Evolutionary conservation across 306 rosid genomes (phyloP), one percentile per base, ranked within the genome.

Genomic region (Cucurbita moschata): DNA sequence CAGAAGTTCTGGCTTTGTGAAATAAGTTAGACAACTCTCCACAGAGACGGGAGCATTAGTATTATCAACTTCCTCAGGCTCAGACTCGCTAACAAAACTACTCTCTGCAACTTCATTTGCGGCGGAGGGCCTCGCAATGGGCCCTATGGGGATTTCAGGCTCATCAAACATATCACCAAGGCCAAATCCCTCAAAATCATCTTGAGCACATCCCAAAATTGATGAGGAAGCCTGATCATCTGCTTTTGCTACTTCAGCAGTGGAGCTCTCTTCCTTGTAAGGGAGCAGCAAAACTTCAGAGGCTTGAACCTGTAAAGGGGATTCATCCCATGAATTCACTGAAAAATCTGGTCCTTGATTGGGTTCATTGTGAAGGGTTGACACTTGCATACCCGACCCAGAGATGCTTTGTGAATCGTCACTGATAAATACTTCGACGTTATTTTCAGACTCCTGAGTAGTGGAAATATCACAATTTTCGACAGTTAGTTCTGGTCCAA

Each of bases 51-150:
- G 99, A 78, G 97, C 86, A 86, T 85, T 79, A 12, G 96, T 75
- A 72, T 91, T 85, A 83, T 95, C 99, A 82, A 95, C 96, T 89
- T 91, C 99, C 80, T 91, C 96, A 10, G 96, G 90, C 81, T 95
- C 99, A 73, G 99, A 95, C 72, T 91, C 97, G 38, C 92, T 89
- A 72, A 61, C 40, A 43, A 83, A 77, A 77, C 87, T 86, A 83
- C 89, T 76, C 73, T 74, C 88, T 23, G 74, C 58, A 44, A 77
- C 87, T 54, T 83, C 92, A 68, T 78, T 80, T 43, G 76, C 58
- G 6, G 81, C 70, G 60, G 87, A 81, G 73, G 96, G 96, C 59
- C 96, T 84, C 58, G 87, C 77, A 47, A 85, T 75, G 68, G 96
- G 99, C 15, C 96, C 99, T 5, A 66, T 53, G 75, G 80, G 19